phyloP scores from a whole-genome alignment of 192 early-diverging fungal genomes.

The Chytriomyces hyalinus region DNA sequence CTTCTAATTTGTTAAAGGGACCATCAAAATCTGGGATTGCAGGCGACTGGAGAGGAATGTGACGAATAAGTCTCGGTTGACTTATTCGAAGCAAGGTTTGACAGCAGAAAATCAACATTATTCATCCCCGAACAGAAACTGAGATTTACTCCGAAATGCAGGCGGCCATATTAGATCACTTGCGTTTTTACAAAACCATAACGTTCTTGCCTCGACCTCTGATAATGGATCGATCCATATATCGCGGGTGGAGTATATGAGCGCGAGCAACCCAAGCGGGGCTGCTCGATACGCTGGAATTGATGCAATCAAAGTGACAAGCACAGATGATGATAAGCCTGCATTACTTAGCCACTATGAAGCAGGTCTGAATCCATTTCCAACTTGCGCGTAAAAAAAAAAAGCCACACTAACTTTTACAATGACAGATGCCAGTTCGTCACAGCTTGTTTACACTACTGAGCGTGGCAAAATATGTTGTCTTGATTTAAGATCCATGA shows the following conservation, averaged over 20 bases:
- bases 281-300: conserved; percentile 67
- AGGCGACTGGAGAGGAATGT: conserved; percentile 81
- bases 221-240: conserved; percentile 85
- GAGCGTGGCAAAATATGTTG: conserved; percentile 71
- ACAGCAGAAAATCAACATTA: conserved; percentile 8
- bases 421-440: no score
- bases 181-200: conserved; percentile 77
- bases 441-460: conserved; percentile 67
- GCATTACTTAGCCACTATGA: conserved; percentile 71
- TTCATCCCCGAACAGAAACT: background rate
- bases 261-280: conserved; percentile 36
- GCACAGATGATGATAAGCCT: conserved; percentile 62
- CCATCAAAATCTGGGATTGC: conserved; percentile 61
- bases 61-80: conserved; percentile 74
- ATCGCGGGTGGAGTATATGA: conserved; percentile 66
- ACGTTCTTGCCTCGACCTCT: conserved; percentile 78
- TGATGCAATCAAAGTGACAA: conserved; percentile 54
- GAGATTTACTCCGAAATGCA: background rate
- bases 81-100: conserved; percentile 69
- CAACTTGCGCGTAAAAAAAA: no score
- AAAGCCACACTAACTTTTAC: no score
- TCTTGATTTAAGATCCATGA: conserved; percentile 78
- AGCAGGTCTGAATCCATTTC: conserved; percentile 52
- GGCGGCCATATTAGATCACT: conserved; percentile 78
- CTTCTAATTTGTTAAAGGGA: conserved; percentile 8